Percentiles rank a stretch among this genome's conserved stretches.
phyloP scores from a whole-genome alignment of 768 basidiomycete species.

The Boletus rubroflammeus region DNA sequence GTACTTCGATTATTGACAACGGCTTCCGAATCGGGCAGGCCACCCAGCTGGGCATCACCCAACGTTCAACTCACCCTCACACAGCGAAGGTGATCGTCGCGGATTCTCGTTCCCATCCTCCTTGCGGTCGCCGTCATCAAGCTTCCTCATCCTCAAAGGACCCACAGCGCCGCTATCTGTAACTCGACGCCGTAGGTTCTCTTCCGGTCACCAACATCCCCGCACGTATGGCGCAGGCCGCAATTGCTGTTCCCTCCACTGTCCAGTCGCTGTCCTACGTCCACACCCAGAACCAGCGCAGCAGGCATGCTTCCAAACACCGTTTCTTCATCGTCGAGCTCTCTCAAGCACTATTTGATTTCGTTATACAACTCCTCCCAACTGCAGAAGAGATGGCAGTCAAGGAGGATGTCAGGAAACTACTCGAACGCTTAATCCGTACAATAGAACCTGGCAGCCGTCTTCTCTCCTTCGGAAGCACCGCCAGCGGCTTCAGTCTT shows the following conservation, averaged over 20 bases:
- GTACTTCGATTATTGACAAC: conserved; percentile 5
- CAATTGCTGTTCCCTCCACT: conserved; percentile 17
- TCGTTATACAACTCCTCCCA: conserved; percentile 88
- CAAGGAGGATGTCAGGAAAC: conserved; percentile 94
- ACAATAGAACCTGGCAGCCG: conserved; percentile 91
- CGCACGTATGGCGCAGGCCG: conserved; percentile 29
- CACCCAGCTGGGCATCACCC: conserved; percentile 15
- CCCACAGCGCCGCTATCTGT: background rate
- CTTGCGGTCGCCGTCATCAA: conserved; percentile 10
- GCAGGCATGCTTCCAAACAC: conserved; percentile 43
- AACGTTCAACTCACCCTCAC: conserved; percentile 16
- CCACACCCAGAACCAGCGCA: conserved; percentile 35
- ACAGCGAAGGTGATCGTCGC: conserved; percentile 28
- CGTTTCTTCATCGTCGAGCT: conserved; percentile 71
- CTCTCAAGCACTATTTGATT: conserved; percentile 89
- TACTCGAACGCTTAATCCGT: conserved; percentile 92
- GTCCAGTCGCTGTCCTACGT: conserved; percentile 26
- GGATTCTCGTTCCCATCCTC: conserved; percentile 21
- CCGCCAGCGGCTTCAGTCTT: conserved; percentile 95
- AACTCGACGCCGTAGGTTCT: conserved; percentile 1
- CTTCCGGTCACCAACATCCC: background rate
- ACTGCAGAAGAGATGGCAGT: conserved; percentile 86
- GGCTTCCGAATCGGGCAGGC: conserved; percentile 28
- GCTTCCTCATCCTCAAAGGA: conserved; percentile 2
- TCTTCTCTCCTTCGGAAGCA: conserved; percentile 91